phyloP scores from a whole-genome alignment of 257 asterid genomes.

The Penstemon barbatus region DNA sequence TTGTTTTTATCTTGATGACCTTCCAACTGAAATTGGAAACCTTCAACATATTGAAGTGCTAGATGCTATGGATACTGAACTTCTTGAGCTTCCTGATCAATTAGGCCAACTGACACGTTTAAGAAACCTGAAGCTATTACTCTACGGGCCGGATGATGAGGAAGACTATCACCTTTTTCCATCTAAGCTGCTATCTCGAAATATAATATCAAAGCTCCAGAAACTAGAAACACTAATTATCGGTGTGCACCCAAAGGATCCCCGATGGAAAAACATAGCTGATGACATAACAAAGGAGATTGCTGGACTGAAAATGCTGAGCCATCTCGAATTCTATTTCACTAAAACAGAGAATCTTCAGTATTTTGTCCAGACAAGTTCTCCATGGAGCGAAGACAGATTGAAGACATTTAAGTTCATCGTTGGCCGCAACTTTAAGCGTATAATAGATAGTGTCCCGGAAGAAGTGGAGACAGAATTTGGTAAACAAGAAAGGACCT shows the following conservation, averaged over 20 bases:
- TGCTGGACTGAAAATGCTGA: not conserved
- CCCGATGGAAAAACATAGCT: not conserved
- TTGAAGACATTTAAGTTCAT: not conserved
- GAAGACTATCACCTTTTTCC: not conserved
- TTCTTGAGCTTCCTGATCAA: not conserved
- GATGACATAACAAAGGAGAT: not conserved
- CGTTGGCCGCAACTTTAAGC: not conserved
- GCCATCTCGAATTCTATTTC: not conserved
- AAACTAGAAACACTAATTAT: not conserved
- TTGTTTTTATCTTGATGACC: conserved; percentile 8
- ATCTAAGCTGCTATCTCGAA: not conserved
- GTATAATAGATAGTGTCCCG: not conserved
- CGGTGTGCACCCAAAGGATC: not conserved
- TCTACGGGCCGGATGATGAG: conserved; percentile 8
- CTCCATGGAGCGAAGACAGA: not conserved
- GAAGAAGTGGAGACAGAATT: not conserved
- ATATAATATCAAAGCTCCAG: conserved; percentile 3
- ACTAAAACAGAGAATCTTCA: not conserved
- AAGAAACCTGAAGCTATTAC: conserved; percentile 16
- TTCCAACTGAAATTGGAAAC: conserved; percentile 19
- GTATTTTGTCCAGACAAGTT: not conserved
- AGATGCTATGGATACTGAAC: not conserved
- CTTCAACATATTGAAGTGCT: conserved; percentile 16
- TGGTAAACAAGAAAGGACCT: not conserved
- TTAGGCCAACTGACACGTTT: not conserved